Evolutionary conservation across 140 eudicot genomes (phyloP), one percentile per base, ranked within the genome.

Genomic region (Cichorium intybus): DNA sequence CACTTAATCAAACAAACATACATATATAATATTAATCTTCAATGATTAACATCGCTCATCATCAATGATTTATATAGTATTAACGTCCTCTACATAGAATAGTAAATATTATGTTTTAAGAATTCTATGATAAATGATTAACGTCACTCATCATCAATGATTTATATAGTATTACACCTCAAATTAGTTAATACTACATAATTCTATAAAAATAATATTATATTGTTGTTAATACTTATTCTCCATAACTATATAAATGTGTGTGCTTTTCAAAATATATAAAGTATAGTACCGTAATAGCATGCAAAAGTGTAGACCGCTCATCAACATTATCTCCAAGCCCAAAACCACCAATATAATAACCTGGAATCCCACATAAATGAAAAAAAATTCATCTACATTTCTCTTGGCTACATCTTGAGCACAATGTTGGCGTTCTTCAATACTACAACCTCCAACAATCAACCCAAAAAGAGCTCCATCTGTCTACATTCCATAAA

Each of bases 321-420:
- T 80, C 95, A 45, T 84, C 91, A 45, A 84, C 77, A 78, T 79
- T 84, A 85, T 90, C 97, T 47, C 95, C 95, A 72, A 90, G 90
- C 22, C 97, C 97, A 79, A 90, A 84, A 52, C 95, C 94, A 20
- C 88, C 95, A 80, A 87, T 78, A 77, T 76, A 80, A 65, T 69
- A 87, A 57, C 96, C 96, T 82, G 77, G 16, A 70, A 43, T 56
- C 43, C 48, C 50, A 60, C 55, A 35, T 35, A 39, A 39, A 43
- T 2, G 5, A 14, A 15, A 43, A 14, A 15, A 4, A 43, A 43
- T 43, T 0, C 3, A 43, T 14, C 14, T 29, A 87, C 90, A 64
- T 82, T 85, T 68, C 90, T 81, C 70, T 66, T 78, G 47, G 88
- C 85, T 62, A 90, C 96, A 76, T 87, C 97, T 71, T 75, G 85